A percentile compares a stretch with the other conserved stretches of the same genome.
phyloP scores from a whole-genome alignment of 352 stramenopile species.

The Vaucheria bursata region DNA sequence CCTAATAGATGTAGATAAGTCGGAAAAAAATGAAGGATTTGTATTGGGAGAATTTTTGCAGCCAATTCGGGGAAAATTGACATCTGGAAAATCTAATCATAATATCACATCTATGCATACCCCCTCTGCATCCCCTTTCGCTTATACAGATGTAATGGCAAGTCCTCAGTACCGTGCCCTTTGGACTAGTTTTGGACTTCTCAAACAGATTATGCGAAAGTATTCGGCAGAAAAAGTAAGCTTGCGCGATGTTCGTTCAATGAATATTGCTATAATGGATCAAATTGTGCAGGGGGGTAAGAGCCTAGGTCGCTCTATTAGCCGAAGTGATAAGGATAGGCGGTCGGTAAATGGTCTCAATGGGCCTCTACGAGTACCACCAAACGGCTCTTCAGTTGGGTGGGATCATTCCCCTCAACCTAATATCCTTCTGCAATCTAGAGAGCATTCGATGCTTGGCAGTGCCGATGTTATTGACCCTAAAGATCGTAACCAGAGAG shows the following conservation, averaged over 20 bases:
- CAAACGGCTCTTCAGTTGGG: no score
- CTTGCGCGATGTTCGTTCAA: constrained; percentile 28
- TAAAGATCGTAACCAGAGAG: no score
- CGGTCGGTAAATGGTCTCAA: background rate
- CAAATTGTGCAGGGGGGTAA: constrained; percentile 16
- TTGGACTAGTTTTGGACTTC: constrained; percentile 40
- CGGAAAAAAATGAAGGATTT: background rate
- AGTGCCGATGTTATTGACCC: no score
- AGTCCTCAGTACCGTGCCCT: constrained; percentile 23
- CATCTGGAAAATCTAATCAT: no score
- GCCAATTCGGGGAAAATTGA: background rate
- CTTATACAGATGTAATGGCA: constrained; percentile 19
- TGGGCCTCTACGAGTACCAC: no score
- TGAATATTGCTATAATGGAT: constrained; percentile 36
- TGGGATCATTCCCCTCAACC: no score
- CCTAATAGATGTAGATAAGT: background rate
- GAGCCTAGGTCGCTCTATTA: constrained; percentile 21
- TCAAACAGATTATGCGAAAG: constrained; percentile 24
- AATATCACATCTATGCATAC: background rate
- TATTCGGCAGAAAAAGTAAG: constrained; percentile 25
- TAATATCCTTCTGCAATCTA: no score
- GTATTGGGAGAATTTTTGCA: background rate
- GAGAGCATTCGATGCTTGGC: no score
- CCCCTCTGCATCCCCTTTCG: background rate
- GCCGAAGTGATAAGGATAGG: constrained; percentile 14